phyloP scores from a whole-genome alignment of 2,329 filamentous ascomycete species.

The Chalaropsis thielavioides region DNA sequence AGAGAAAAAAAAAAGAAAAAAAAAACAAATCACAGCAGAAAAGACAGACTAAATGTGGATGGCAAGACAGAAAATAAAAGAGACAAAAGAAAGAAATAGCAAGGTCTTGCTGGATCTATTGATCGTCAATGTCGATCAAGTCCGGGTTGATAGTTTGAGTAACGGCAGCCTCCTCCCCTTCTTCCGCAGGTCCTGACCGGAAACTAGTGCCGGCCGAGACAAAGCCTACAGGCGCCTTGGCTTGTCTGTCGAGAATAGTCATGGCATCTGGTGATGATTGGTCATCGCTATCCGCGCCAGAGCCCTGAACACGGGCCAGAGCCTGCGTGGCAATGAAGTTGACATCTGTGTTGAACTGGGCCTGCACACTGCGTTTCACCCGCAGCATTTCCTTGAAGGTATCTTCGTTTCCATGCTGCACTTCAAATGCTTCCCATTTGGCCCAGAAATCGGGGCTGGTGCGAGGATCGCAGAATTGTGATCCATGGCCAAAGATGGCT shows the following conservation, averaged over 20 bases:
- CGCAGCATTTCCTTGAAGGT: slow-evolving; percentile 99
- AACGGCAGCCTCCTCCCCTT: slow-evolving; percentile 41
- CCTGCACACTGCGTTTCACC: slow-evolving; percentile 92
- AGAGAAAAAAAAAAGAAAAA: slow-evolving; percentile 4
- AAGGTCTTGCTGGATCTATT: slow-evolving; percentile 15
- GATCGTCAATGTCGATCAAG: slow-evolving; percentile 64
- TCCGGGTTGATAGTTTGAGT: slow-evolving; percentile 57
- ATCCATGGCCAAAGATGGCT: slow-evolving; percentile 91
- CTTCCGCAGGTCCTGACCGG: slow-evolving; percentile 55
- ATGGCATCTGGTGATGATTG: slow-evolving; percentile 40
- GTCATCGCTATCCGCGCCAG: slow-evolving; percentile 41
- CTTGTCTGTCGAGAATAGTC: slow-evolving; percentile 75
- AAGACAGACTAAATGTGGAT: not conserved
- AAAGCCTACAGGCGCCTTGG: slow-evolving; percentile 78
- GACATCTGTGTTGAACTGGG: slow-evolving; percentile 97
- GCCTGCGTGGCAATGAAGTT: slow-evolving; percentile 97
- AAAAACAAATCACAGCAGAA: not conserved
- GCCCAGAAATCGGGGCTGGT: slow-evolving; percentile 85
- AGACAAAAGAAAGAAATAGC: slow-evolving; percentile 14
- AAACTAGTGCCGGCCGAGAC: slow-evolving; percentile 47
- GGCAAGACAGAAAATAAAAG: slow-evolving; percentile 10
- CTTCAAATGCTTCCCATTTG: slow-evolving; percentile 95
- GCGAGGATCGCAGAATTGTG: slow-evolving; percentile 91
- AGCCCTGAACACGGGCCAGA: slow-evolving; percentile 61
- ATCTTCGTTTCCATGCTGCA: slow-evolving; percentile 96